Percentiles rank a stretch among this genome's conserved stretches.
These are phyloP conservation scores for Mortierella alpina DNA, from an alignment of 192 early-diverging fungal species.

Conservation along the genomic window DNA sequence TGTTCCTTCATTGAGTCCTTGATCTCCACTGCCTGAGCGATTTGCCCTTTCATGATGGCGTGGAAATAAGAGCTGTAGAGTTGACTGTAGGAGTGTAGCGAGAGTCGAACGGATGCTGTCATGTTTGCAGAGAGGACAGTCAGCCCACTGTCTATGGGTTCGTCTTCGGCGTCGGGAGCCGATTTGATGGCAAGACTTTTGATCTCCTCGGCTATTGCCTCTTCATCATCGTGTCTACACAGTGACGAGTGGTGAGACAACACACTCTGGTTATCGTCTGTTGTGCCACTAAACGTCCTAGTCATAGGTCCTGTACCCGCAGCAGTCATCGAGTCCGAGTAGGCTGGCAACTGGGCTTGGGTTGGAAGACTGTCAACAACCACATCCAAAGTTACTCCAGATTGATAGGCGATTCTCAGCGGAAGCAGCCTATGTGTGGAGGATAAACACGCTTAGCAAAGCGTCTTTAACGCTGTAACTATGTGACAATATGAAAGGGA, in stretches of 20 bases:
- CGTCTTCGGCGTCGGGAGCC: background rate
- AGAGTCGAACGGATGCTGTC: background rate
- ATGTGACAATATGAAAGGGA: no score
- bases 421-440: background rate
- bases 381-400: background rate
- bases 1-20: background rate
- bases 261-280: no score
- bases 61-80: background rate
- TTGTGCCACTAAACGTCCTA: no score
- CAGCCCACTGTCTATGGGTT: background rate
- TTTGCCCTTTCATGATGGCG: background rate
- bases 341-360: background rate
- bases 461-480: no score
- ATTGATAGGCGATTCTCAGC: constrained; percentile 1
- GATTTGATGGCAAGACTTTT: background rate
- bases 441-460: no score
- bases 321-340: background rate
- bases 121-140: background rate
- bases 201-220: no score
- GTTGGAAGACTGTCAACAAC: background rate
- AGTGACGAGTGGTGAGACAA: no score
- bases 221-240: no score
- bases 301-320: no score
- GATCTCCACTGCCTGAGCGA: background rate
- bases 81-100: background rate